Base-by-base conservation (phyloP, 2,329 filamentous ascomycete genomes). In the Phaeoacremonium minimum region DNA sequence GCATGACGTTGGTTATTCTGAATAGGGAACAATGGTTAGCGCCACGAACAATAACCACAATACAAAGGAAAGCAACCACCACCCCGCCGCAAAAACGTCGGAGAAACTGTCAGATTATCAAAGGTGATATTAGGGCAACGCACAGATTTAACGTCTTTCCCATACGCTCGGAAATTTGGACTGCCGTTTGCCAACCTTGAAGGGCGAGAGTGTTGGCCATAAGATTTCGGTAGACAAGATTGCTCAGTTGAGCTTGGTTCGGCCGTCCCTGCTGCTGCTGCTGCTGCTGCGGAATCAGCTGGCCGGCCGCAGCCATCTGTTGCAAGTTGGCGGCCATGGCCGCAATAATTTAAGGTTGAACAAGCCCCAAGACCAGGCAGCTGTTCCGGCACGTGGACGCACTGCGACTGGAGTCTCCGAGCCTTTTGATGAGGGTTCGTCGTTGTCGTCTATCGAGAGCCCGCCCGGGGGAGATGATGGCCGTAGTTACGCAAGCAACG, bases 301-400 rank as follows among this genome's bases (percentile, higher is more conserved):
- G 61, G 55, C 61, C 65, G 46, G 58, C 62, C 42, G 58, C 61
- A 53, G 60, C 65, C 71, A 78, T 76, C 50, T 75, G 73, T 56
- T 70, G 69, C 61, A 78, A 71, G 48, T 76, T 77, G 53, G 69
- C 73, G 63, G 75, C 74, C 75, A 80, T 79, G 60, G 69, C 70
- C 65, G 68, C 68, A 47, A 43, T 41, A 35, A 40, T 13, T 39
- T 39, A 36, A 40, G 32, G 32, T 30, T 16, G 30, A 37, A 46
- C 41, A 48, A 32, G 32, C 40, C 26, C 22, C 22, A 9, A 26
- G 9, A 14, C 30, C 17, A 15, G 16, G 35, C 36, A 46, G 40
- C 34, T 40, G 42, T n/a, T n/a, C n/a, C n/a, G n/a, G n/a, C n/a
- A n/a, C n/a, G n/a, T n/a, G n/a, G n/a, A n/a, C n/a, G n/a, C n/a